Percentiles rank a stretch among this genome's conserved stretches.
phyloP scores from a whole-genome alignment of 176 grass and related monocot genomes.

The Echinochloa phyllopogon region DNA sequence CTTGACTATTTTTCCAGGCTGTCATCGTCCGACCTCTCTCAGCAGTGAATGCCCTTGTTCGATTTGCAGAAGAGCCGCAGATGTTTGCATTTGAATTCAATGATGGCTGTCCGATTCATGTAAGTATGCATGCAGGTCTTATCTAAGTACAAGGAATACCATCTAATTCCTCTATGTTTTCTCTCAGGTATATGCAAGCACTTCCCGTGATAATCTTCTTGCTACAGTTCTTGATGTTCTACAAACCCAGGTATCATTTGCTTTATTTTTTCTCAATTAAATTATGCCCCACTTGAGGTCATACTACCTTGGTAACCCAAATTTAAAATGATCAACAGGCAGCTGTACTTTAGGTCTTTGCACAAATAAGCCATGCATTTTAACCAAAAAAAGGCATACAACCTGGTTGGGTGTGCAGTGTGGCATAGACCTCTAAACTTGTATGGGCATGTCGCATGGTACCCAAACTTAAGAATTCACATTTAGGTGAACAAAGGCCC shows the following conservation, averaged over 20 bases:
- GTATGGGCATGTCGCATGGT: neutral
- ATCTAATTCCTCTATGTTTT: constrained; percentile 44
- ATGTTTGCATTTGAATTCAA: constrained; percentile 99
- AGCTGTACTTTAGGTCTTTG: constrained; percentile 9
- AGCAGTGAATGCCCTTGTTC: constrained; percentile 85
- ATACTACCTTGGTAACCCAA: constrained; percentile 21
- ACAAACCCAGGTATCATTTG: constrained; percentile 75
- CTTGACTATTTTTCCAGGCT: constrained; percentile 65
- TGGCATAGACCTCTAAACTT: neutral
- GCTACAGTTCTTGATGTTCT: constrained; percentile 89
- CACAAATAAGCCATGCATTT: constrained; percentile 26
- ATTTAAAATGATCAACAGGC: constrained; percentile 16
- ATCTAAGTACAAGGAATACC: neutral
- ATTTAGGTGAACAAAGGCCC: neutral
- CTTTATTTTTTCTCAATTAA: constrained; percentile 23
- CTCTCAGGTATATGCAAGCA: constrained; percentile 95
- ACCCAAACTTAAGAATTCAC: neutral
- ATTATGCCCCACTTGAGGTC: constrained; percentile 25
- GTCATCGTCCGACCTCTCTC: constrained; percentile 82
- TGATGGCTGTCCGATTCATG: constrained; percentile 93
- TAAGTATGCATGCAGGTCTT: constrained; percentile 61
- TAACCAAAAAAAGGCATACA: neutral
- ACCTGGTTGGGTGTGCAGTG: neutral
- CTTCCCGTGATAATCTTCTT: constrained; percentile 93
- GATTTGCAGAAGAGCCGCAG: constrained; percentile 98